Evolutionary conservation across 2,329 filamentous ascomycete genomes (phyloP).

Genomic region (Colletotrichum falcatum): DNA sequence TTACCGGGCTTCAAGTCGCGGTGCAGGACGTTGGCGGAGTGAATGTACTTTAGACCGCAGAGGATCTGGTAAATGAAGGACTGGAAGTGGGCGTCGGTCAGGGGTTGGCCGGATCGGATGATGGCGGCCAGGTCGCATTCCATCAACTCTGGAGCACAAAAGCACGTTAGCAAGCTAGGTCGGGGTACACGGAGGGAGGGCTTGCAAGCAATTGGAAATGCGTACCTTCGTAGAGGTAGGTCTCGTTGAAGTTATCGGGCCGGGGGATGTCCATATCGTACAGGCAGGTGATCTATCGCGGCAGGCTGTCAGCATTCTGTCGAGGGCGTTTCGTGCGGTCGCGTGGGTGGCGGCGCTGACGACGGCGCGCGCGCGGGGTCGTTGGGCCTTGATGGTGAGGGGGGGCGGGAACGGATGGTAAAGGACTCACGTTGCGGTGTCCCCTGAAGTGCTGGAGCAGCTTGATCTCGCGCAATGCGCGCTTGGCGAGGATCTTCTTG

Average conservation of each 20-base stretch:
- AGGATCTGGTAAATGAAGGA: constrained; percentile 99
- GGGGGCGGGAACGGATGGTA: not conserved
- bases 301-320: constrained; percentile 16
- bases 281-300: constrained; percentile 88
- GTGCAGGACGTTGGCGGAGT: constrained; percentile 97
- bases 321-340: constrained; percentile 33
- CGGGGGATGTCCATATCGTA: constrained; percentile 99
- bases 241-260: constrained; percentile 98
- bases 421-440: constrained; percentile 78
- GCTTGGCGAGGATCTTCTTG: constrained; percentile 99
- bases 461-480: constrained; percentile 97
- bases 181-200: constrained; percentile 6
- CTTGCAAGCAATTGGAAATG: constrained; percentile 17
- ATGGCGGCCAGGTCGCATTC: constrained; percentile 98
- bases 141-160: constrained; percentile 83
- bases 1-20: constrained; percentile 98
- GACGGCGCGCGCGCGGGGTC: constrained; percentile 18
- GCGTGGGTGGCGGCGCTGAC: constrained; percentile 17
- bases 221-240: constrained; percentile 96
- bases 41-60: constrained; percentile 98
- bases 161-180: constrained; percentile 20
- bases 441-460: constrained; percentile 96
- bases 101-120: constrained; percentile 94
- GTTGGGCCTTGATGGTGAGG: not conserved
- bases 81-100: constrained; percentile 99